These are phyloP conservation scores for Effrenium voratum DNA, from an alignment of 73 alveolate species.

Conservation along the genomic window DNA sequence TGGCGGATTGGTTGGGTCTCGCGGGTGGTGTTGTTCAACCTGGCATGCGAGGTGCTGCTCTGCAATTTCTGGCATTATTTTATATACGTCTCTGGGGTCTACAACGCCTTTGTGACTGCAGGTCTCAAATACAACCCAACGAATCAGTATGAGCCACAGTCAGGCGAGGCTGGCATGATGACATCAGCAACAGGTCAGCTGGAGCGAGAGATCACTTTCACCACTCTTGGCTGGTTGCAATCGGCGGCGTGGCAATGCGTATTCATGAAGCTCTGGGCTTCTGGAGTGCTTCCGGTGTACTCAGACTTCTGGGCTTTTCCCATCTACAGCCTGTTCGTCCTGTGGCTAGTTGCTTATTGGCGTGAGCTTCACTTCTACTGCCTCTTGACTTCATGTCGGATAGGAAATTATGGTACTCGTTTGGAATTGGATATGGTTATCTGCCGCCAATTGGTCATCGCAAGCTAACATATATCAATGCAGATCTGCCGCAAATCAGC, in stretches of 20 bases:
- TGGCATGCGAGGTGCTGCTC: conserved; percentile 34
- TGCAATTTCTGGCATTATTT: conserved; percentile 54
- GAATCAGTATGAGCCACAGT: conserved; percentile 46
- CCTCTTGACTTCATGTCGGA: neutral
- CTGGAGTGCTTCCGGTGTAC: neutral
- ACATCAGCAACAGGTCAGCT: conserved; percentile 34
- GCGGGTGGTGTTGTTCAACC: conserved; percentile 10
- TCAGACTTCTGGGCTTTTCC: conserved; percentile 36
- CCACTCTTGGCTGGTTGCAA: conserved; percentile 59
- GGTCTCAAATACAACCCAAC: conserved; percentile 42
- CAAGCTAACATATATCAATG: too few relatives aligned
- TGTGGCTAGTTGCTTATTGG: conserved; percentile 66
- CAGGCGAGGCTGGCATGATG: neutral
- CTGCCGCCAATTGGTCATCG: too few relatives aligned
- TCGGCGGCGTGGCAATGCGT: conserved; percentile 57
- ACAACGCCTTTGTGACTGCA: neutral
- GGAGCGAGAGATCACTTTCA: conserved; percentile 53
- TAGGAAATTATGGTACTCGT: too few relatives aligned
- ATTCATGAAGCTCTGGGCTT: conserved; percentile 40
- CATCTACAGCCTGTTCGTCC: conserved; percentile 16
- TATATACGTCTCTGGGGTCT: conserved; percentile 14
- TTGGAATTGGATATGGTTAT: too few relatives aligned
- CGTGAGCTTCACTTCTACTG: conserved; percentile 57
- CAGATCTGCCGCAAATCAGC: too few relatives aligned
- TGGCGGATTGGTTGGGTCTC: conserved; percentile 55